These are phyloP conservation scores for Chenopodium quinoa DNA, from an alignment of 148 eudicot genomes.

Conservation along the genomic window DNA sequence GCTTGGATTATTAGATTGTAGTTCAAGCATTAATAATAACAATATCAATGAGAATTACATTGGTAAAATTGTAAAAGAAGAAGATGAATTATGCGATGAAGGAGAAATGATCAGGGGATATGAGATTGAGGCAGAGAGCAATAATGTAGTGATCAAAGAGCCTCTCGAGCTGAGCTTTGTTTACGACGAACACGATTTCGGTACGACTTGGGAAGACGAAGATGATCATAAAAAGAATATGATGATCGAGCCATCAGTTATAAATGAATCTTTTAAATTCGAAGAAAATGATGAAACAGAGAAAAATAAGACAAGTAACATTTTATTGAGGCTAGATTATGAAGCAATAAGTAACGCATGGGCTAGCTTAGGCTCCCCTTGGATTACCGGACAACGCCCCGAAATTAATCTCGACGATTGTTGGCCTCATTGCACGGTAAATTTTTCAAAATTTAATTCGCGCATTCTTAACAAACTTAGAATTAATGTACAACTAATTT, in stretches of 20 bases:
- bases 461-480: background rate
- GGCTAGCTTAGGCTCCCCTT: conserved; percentile 53
- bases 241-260: conserved; percentile 15
- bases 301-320: conserved; percentile 34
- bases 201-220: conserved; percentile 23
- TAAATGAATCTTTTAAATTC: conserved; percentile 13
- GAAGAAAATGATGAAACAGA: conserved; percentile 7
- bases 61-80: conserved; percentile 45
- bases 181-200: conserved; percentile 48
- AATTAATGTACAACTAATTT: no score
- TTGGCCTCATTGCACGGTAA: conserved; percentile 77
- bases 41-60: conserved; percentile 1
- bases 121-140: conserved; percentile 28
- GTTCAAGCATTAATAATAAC: background rate
- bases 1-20: conserved; percentile 47
- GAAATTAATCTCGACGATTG: conserved; percentile 44
- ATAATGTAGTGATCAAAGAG: conserved; percentile 39
- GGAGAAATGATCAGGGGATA: conserved; percentile 6
- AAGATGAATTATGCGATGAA: conserved; percentile 23
- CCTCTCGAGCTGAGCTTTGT: conserved; percentile 65
- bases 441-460: background rate
- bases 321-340: conserved; percentile 55
- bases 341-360: conserved; percentile 61
- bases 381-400: conserved; percentile 72
- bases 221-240: conserved; percentile 2